Evolutionary conservation across 331 rosid species (phyloP).

Genomic region (Ulmus americana): DNA sequence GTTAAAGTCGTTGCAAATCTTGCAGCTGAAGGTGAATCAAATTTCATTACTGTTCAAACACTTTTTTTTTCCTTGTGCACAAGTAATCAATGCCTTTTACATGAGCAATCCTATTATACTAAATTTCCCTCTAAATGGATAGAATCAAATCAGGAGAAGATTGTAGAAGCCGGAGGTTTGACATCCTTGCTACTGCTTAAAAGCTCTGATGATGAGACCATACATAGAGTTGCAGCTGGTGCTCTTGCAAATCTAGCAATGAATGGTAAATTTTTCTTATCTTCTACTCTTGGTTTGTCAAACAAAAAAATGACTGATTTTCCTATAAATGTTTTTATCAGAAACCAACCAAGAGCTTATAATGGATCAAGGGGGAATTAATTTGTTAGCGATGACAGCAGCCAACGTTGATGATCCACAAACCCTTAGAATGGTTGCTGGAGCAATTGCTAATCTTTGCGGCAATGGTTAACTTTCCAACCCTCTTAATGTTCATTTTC

Average conservation of each 20-base stretch:
- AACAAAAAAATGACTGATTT: constrained; percentile 12
- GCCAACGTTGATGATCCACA: constrained; percentile 89
- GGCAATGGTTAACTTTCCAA: constrained; percentile 70
- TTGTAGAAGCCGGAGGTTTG: constrained; percentile 95
- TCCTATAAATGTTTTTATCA: constrained; percentile 29
- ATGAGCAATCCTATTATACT: constrained; percentile 19
- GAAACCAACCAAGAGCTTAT: constrained; percentile 98
- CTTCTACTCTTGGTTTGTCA: constrained; percentile 6
- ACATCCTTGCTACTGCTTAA: constrained; percentile 83
- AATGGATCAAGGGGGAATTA: constrained; percentile 92
- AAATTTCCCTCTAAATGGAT: constrained; percentile 21
- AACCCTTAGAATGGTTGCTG: constrained; percentile 97
- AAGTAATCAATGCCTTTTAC: not conserved
- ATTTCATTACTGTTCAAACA: constrained; percentile 3
- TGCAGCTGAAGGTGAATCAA: constrained; percentile 86
- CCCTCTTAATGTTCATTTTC: constrained; percentile 17
- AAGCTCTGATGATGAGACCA: constrained; percentile 80
- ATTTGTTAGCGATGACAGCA: constrained; percentile 75
- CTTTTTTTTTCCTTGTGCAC: not conserved
- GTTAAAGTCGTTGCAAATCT: constrained; percentile 99
- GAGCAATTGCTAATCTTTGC: constrained; percentile 94
- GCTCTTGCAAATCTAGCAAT: constrained; percentile 97
- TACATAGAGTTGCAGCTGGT: constrained; percentile 98
- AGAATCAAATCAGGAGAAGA: constrained; percentile 95
- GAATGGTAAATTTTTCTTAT: constrained; percentile 54